Conservation (phyloP, 768 basidiomycete species). For the Hygrocybe punicea region DNA sequence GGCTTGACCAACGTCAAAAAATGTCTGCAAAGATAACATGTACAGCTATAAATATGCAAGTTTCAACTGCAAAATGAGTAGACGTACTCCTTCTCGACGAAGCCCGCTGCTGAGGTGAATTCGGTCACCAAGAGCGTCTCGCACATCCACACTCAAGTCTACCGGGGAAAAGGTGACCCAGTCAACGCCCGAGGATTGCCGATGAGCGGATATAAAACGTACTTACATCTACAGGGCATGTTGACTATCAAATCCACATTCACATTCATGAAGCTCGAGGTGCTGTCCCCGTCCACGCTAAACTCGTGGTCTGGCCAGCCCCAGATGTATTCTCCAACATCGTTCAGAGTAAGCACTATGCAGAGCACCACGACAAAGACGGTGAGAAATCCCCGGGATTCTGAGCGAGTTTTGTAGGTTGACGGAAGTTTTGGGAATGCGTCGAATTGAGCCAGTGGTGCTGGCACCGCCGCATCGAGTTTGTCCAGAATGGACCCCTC, state of each 20-base stretch:
- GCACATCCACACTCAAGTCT: slow-evolving; percentile 85
- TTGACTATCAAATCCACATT: slow-evolving; percentile 92
- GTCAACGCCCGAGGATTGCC: not conserved
- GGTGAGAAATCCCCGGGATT: slow-evolving; percentile 79
- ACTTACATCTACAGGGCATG: slow-evolving; percentile 90
- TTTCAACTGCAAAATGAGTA: not conserved
- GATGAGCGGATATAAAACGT: not conserved
- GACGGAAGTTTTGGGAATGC: slow-evolving; percentile 84
- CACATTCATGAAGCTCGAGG: slow-evolving; percentile 62
- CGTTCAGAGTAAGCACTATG: slow-evolving; percentile 77
- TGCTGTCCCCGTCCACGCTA: slow-evolving; percentile 65
- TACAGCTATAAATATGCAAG: not conserved
- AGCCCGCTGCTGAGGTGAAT: slow-evolving; percentile 76
- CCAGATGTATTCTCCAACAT: slow-evolving; percentile 87
- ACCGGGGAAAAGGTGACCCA: not conserved
- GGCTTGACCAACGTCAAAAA: slow-evolving; percentile 81
- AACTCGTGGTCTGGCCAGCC: slow-evolving; percentile 92
- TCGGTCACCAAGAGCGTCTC: slow-evolving; percentile 92
- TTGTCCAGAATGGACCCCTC: slow-evolving; percentile 51
- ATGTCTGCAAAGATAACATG: slow-evolving; percentile 43
- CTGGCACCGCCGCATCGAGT: slow-evolving; percentile 62
- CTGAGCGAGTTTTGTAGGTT: slow-evolving; percentile 75
- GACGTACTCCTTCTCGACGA: slow-evolving; percentile 76
- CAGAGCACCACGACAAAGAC: slow-evolving; percentile 64
- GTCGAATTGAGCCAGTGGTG: slow-evolving; percentile 71